These are phyloP conservation scores for Blepharisma japonicum DNA, from an alignment of 73 alveolate species.

Conservation along the genomic window DNA sequence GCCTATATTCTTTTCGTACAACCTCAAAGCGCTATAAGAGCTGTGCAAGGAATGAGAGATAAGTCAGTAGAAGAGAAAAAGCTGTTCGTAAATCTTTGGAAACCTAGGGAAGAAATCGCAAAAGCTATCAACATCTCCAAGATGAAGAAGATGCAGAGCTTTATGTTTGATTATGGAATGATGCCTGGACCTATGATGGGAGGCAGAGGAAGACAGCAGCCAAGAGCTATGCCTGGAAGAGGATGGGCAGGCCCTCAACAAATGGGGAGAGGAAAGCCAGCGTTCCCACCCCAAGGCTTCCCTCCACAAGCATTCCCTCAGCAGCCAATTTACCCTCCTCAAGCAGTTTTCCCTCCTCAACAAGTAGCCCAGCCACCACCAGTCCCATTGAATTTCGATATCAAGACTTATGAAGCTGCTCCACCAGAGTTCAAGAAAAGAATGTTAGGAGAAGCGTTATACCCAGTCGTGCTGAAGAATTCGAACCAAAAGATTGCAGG, in stretches of 20 bases:
- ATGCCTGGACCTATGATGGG: not conserved
- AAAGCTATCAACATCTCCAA: not conserved
- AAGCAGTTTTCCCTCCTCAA: no score
- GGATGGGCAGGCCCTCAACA: no score
- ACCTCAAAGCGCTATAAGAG: not conserved
- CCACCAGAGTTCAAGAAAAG: not conserved
- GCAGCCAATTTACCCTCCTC: no score
- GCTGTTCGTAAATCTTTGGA: not conserved
- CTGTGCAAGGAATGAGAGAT: not conserved
- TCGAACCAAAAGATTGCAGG: constrained; percentile 6
- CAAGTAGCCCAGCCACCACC: no score
- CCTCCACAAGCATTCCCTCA: no score
- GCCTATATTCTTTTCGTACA: not conserved
- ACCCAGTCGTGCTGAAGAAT: not conserved
- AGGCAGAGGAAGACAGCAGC: no score
- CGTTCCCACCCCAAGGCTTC: no score
- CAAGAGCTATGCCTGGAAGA: no score
- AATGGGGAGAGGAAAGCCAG: no score
- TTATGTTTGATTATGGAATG: not conserved
- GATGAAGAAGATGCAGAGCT: not conserved
- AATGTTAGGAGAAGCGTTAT: not conserved
- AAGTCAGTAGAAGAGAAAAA: not conserved
- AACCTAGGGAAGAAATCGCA: not conserved
- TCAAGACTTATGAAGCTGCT: not conserved
- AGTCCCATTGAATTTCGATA: no score